phyloP scores from a whole-genome alignment of 179 eudicot species.

The Carnegiea gigantea region DNA sequence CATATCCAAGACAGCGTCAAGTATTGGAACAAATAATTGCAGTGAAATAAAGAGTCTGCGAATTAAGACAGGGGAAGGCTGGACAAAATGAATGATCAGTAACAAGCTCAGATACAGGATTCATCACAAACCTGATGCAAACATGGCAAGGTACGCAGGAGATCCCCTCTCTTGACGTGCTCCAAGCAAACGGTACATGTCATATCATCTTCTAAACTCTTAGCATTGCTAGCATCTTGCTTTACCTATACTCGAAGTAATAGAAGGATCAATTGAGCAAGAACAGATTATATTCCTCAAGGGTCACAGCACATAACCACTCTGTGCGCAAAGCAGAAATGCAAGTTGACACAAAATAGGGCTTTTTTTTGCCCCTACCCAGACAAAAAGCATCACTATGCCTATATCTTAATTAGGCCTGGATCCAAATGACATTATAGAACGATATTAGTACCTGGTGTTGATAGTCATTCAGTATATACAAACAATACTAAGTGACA shows the following conservation, averaged over 20 bases:
- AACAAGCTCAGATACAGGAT: background rate
- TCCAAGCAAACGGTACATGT: slow-evolving; percentile 73
- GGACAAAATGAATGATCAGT: background rate
- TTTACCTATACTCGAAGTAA: slow-evolving; percentile 12
- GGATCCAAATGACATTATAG: background rate
- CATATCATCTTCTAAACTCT: slow-evolving; percentile 47
- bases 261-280: background rate
- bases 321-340: too few species aligned
- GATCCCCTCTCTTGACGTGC: slow-evolving; percentile 61
- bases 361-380: background rate
- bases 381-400: background rate
- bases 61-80: background rate
- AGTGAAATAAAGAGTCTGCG: background rate
- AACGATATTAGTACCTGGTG: background rate
- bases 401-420: background rate
- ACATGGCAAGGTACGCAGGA: slow-evolving; percentile 69
- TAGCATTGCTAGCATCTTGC: slow-evolving; percentile 20
- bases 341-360: background rate
- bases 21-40: background rate
- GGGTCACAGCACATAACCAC: background rate
- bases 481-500: background rate
- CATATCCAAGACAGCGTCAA: background rate
- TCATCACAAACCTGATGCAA: slow-evolving; percentile 56
- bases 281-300: background rate
- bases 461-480: background rate